These are phyloP conservation scores for Aurantiochytrium sp. DNA, from an alignment of 108 stramenopile species.

Conservation along the genomic window DNA sequence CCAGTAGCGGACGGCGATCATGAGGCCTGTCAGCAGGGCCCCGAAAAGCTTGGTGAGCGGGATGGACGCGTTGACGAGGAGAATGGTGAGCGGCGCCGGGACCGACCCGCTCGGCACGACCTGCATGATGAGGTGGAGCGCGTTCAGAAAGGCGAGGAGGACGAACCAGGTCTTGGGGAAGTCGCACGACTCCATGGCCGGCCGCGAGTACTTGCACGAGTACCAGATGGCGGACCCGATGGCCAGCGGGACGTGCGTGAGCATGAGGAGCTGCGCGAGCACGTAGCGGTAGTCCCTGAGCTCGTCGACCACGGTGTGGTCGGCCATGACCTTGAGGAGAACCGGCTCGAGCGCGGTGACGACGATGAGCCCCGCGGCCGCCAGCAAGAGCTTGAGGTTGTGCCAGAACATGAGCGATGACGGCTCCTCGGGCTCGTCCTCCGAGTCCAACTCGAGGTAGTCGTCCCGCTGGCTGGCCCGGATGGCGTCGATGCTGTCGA, in stretches of 20 bases:
- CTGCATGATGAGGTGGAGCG: neutral
- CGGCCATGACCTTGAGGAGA: constrained; percentile 22
- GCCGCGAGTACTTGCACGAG: neutral
- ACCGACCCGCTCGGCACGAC: neutral
- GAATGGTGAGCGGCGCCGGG: neutral
- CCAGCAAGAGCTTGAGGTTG: neutral
- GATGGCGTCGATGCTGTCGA: neutral
- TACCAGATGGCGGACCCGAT: constrained; percentile 15
- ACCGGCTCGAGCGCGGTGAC: constrained; percentile 22
- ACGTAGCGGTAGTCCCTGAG: constrained; percentile 17
- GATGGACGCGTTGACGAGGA: neutral
- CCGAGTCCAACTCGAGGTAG: constrained; percentile 2
- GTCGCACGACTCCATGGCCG: constrained; percentile 14
- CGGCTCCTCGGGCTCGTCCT: neutral
- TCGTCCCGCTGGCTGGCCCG: neutral
- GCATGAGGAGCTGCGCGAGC: neutral
- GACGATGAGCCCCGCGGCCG: neutral
- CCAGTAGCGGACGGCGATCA: neutral
- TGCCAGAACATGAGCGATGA: neutral
- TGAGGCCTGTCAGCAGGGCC: neutral
- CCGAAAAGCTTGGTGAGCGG: neutral
- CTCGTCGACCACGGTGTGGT: neutral
- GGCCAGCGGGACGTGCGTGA: constrained; percentile 19
- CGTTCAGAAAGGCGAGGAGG: neutral
- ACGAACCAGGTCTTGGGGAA: constrained; percentile 26